Base-by-base conservation (phyloP, 352 stramenopile genomes). In the Phytophthora citrophthora region DNA sequence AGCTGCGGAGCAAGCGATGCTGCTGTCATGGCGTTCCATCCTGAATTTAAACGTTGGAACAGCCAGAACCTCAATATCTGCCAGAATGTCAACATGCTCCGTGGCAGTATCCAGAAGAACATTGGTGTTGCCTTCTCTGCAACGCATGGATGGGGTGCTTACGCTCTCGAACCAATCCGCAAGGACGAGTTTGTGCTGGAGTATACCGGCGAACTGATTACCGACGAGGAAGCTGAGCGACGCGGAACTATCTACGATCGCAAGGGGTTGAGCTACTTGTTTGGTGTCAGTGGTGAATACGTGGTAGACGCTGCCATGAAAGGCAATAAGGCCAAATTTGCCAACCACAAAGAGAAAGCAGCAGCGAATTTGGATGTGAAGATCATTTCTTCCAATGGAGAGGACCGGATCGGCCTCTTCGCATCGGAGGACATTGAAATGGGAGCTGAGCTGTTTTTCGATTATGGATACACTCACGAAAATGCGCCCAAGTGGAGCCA, bases 261-360 rank as follows among this genome's bases (percentile, higher is more conserved):
- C 24, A 76, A 89, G 51, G 45, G 40, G 5, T 59, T 91, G 24
- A 92, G 81, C 32, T 99, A 96, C 59, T 63, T 98, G 1, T 99
- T 99, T 72, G 91, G 98, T 54, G 61, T 98, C 10, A 97, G 93
- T 58, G 85, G 74, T 2, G 94, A 98, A 9, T 85, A 88, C 46
- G 86, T 96, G 20, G 80, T 99, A 27, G 96, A 99, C 68, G 94
- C 95, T 2, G 88, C 88, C 29, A 82, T 87, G 23, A 94, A 97
- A 64, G 96, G 96, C 15, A 98, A 98, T 76, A 98, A 98, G 70
- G 91, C 86, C 38, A 92, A 96, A 55, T 98, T 97, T 74, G 86
- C 90, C 1, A 97, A 98, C 60, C 93, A 98, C 54, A 70, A 64
- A 10, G 45, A 54, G 7, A 66, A 69, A 45, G 69, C 72, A 16